These are phyloP conservation scores for Solanum commersonii DNA, from an alignment of 257 asterid genomes.

Conservation along the genomic window DNA sequence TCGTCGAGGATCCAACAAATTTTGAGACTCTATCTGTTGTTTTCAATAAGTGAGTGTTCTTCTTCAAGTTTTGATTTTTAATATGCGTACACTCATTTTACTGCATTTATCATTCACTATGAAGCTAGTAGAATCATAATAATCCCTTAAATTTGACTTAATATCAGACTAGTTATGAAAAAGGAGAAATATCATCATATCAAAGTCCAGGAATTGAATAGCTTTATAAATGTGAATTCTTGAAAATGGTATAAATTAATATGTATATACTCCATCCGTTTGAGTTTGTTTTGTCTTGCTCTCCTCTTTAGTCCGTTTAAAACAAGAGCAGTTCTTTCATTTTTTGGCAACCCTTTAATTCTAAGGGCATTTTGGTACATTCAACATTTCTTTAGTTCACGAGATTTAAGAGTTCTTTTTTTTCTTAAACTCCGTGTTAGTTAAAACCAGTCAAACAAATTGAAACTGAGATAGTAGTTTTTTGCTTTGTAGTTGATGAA, in stretches of 20 bases:
- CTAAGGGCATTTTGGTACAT: not conserved
- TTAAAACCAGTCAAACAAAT: not conserved
- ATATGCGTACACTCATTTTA: not conserved
- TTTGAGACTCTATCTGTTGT: constrained; percentile 29
- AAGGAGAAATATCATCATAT: not conserved
- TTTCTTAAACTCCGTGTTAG: not conserved
- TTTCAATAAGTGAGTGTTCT: constrained; percentile 34
- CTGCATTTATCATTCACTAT: not conserved
- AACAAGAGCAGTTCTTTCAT: not conserved
- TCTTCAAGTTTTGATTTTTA: not conserved
- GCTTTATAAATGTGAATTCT: not conserved
- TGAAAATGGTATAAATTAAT: not conserved
- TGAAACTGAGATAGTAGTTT: not conserved
- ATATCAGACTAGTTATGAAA: not conserved
- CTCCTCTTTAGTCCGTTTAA: not conserved
- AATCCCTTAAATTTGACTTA: not conserved
- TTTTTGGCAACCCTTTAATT: not conserved
- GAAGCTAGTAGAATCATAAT: not conserved
- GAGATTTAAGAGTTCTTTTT: not conserved
- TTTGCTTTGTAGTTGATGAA: not conserved
- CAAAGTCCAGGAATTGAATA: not conserved
- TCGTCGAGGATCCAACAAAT: constrained; percentile 35
- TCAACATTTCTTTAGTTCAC: not conserved
- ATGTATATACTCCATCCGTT: not conserved
- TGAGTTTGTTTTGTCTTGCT: not conserved